phyloP scores from a whole-genome alignment of 2,329 filamentous ascomycete species.

The Paecilomyces niveus region DNA sequence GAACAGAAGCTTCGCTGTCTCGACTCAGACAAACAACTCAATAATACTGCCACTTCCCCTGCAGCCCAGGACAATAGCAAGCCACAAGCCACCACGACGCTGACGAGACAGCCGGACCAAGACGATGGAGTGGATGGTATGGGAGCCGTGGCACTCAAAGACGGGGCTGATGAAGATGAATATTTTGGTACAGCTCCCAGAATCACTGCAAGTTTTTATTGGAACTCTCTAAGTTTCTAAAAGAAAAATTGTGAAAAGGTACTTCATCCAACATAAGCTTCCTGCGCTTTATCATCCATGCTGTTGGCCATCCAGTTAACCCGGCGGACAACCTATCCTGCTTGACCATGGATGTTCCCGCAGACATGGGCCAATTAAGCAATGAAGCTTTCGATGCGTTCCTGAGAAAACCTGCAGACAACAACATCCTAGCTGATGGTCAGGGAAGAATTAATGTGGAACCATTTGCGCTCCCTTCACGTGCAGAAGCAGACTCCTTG shows the following conservation, averaged over 20 bases:
- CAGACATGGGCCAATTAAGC: background rate
- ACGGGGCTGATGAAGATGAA: conserved; percentile 15
- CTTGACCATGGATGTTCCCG: background rate
- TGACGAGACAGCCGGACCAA: background rate
- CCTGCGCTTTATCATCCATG: background rate
- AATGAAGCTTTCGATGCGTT: background rate
- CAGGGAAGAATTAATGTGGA: background rate
- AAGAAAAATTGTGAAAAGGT: background rate
- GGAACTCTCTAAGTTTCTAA: background rate
- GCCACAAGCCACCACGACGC: background rate
- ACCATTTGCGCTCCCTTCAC: conserved; percentile 3
- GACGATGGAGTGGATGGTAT: conserved; percentile 8
- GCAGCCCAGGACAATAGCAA: background rate
- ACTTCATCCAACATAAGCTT: background rate
- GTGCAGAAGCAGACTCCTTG: conserved; percentile 3
- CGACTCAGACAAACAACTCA: background rate
- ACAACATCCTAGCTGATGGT: background rate
- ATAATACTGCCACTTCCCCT: background rate
- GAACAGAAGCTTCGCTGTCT: background rate
- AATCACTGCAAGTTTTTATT: conserved; percentile 4
- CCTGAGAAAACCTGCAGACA: background rate
- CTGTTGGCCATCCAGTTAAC: background rate
- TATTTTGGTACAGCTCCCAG: conserved; percentile 13
- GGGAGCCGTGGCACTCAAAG: conserved; percentile 7
- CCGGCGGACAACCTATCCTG: background rate